These are phyloP conservation scores for Reticulascus tulasneorum DNA, from an alignment of 2,329 filamentous ascomycete genomes.

Conservation along the genomic window DNA sequence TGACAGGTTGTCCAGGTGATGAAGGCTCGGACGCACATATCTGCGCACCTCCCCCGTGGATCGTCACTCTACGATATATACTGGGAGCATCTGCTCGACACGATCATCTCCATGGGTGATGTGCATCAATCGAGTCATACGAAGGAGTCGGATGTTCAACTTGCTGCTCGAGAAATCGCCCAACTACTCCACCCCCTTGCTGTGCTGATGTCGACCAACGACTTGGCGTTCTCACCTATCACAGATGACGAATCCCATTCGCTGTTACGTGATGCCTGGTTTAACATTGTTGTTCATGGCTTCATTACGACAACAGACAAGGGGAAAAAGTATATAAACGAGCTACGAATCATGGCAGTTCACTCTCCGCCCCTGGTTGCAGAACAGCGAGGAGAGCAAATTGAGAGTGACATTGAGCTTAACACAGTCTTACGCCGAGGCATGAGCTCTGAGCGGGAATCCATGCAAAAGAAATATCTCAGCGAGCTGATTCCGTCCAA, in stretches of 20 bases:
- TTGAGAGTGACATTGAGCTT: constrained; percentile 94
- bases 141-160: constrained; percentile 72
- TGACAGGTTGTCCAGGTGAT: constrained; percentile 48
- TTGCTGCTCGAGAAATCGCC: constrained; percentile 81
- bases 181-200: constrained; percentile 87
- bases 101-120: constrained; percentile 87
- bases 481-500: constrained; percentile 69
- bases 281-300: constrained; percentile 93
- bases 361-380: constrained; percentile 85
- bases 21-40: constrained; percentile 76
- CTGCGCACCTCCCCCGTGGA: constrained; percentile 60
- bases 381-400: constrained; percentile 81
- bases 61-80: constrained; percentile 81
- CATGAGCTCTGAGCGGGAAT: constrained; percentile 72
- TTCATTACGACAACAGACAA: constrained; percentile 73
- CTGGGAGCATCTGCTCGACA: constrained; percentile 76
- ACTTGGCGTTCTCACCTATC: constrained; percentile 45
- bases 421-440: constrained; percentile 90
- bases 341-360: constrained; percentile 79
- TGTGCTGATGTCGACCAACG: constrained; percentile 68
- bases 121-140: constrained; percentile 69
- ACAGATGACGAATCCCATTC: constrained; percentile 66
- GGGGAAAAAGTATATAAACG: constrained; percentile 67
- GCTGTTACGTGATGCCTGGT: constrained; percentile 89
- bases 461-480: constrained; percentile 77